A percentile compares a stretch with the other conserved stretches of the same genome.
Evolutionary conservation across 225 moss, liverwort and hornwort species (phyloP).

Genomic region (Neckera pumila): DNA sequence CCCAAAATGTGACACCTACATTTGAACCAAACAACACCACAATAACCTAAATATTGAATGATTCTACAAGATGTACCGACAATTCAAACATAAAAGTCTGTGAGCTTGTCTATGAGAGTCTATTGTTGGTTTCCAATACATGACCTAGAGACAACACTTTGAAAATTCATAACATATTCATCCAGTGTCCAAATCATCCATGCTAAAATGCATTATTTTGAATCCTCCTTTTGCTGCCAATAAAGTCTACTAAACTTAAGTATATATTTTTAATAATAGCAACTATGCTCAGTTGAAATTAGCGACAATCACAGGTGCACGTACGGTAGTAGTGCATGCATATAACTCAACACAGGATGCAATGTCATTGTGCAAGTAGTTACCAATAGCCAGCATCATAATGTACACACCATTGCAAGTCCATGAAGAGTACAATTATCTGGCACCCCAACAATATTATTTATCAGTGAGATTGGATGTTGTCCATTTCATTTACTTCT

Average conservation of each 20-base stretch:
- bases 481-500: neutral
- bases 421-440: neutral
- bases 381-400: neutral
- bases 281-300: neutral
- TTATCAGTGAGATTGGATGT: neutral
- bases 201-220: neutral
- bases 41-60: neutral
- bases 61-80: neutral
- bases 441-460: neutral
- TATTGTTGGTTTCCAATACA: neutral
- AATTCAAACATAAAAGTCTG: neutral
- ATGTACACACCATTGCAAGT: neutral
- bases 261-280: neutral
- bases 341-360: neutral
- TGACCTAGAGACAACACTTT: too few species aligned
- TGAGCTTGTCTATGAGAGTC: neutral
- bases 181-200: neutral
- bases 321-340: too few species aligned
- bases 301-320: neutral
- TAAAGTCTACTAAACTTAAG: fast-evolving
- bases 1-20: neutral
- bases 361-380: neutral
- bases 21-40: neutral
- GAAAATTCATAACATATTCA: neutral
- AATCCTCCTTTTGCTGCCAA: too few species aligned